Evolutionary conservation across 2,329 filamentous ascomycete genomes (phyloP).

Genomic region (Magnaporthiopsis rhizophila): DNA sequence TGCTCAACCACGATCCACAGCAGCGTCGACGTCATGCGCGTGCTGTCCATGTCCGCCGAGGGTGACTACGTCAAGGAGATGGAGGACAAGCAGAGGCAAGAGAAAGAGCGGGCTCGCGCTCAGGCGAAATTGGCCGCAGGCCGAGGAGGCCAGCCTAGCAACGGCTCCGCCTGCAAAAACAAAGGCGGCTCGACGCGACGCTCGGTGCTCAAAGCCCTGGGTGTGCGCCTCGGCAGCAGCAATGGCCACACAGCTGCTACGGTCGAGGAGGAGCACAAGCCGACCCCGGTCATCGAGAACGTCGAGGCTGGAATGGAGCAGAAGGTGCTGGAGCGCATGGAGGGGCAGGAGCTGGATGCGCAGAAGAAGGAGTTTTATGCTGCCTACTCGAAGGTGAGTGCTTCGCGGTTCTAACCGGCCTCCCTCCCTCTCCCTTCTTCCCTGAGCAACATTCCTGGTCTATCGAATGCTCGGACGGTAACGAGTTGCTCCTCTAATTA

Average conservation of each 20-base stretch:
- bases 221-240: conserved; percentile 5
- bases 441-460: too few species aligned
- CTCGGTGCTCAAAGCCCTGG: conserved; percentile 12
- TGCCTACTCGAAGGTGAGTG: conserved; percentile 18
- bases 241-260: too few species aligned
- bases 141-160: not conserved
- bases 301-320: conserved; percentile 18
- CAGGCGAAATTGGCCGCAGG: not conserved
- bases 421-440: too few species aligned
- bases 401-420: too few species aligned
- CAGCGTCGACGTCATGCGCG: conserved; percentile 40
- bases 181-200: too few species aligned
- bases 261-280: too few species aligned
- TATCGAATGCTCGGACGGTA: not conserved
- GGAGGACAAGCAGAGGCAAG: too few species aligned
- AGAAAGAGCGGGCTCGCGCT: too few species aligned
- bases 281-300: conserved; percentile 8
- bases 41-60: conserved; percentile 23
- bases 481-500: not conserved
- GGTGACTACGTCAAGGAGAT: not conserved
- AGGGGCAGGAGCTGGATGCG: conserved; percentile 16
- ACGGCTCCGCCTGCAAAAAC: conserved; percentile 8
- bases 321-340: conserved; percentile 17
- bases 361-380: conserved; percentile 22
- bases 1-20: conserved; percentile 45